phyloP scores from a whole-genome alignment of 495 filamentous ascomycete genomes.

The Neurospora sp. region DNA sequence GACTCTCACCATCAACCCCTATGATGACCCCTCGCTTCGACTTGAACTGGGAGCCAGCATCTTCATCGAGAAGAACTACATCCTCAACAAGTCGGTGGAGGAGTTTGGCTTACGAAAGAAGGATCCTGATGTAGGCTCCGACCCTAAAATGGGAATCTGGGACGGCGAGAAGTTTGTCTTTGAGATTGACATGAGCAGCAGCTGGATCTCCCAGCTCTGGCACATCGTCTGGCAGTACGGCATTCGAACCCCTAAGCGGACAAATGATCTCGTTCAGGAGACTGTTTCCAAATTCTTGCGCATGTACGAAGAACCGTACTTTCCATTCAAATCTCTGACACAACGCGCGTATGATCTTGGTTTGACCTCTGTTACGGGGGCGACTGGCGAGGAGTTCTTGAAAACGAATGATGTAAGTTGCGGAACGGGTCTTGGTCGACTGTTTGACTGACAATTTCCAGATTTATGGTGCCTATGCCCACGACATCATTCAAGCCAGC shows the following conservation, averaged over 20 bases:
- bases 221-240: constrained; percentile 83
- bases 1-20: constrained; percentile 78
- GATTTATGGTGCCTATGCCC: constrained; percentile 57
- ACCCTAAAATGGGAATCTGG: constrained; percentile 64
- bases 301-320: constrained; percentile 71
- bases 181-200: constrained; percentile 39
- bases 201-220: constrained; percentile 61
- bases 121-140: constrained; percentile 24
- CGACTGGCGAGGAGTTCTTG: constrained; percentile 65
- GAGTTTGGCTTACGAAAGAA: constrained; percentile 52
- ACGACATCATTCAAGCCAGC: constrained; percentile 83
- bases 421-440: neutral
- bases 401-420: constrained; percentile 45
- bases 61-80: constrained; percentile 80
- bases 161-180: constrained; percentile 73
- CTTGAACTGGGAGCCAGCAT: constrained; percentile 89
- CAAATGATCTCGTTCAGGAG: constrained; percentile 60
- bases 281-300: constrained; percentile 65
- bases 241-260: constrained; percentile 54
- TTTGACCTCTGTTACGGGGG: constrained; percentile 50
- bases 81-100: constrained; percentile 64
- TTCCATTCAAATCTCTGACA: constrained; percentile 73
- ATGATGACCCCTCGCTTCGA: constrained; percentile 55
- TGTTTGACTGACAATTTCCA: constrained; percentile 10
- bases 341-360: constrained; percentile 53